Conservation (phyloP, 495 filamentous ascomycete species). For the Penicillium robsamsonii region DNA sequence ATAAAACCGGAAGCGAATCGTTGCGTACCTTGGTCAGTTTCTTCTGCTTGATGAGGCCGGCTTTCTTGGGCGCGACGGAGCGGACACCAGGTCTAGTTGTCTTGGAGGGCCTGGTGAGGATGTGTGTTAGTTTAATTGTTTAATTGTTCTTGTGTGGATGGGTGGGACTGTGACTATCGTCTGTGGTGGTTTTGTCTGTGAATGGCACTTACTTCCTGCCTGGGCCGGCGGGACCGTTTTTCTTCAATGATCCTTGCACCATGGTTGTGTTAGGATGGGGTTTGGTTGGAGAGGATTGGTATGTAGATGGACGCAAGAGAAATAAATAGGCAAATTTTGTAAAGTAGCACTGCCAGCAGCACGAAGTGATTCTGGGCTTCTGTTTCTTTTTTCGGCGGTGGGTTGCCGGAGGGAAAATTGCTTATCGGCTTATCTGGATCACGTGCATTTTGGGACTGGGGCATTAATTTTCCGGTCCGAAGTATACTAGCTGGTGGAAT, state of each 20-base stretch:
- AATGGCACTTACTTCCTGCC: conserved; percentile 10
- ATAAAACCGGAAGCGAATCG: not conserved
- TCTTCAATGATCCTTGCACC: conserved; percentile 13
- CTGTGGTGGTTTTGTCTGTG: not conserved
- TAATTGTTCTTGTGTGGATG: not conserved
- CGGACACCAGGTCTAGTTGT: conserved; percentile 55
- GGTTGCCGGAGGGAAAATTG: conserved; percentile 16
- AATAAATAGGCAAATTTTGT: not conserved
- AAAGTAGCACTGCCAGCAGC: conserved; percentile 33
- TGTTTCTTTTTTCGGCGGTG: not conserved
- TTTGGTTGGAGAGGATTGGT: not conserved
- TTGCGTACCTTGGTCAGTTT: conserved; percentile 59
- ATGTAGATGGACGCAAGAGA: not conserved
- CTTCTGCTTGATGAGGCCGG: conserved; percentile 54
- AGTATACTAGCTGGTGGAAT: not conserved
- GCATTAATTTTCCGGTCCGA: conserved; percentile 10
- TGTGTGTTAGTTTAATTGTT: not conserved
- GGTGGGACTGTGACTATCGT: not conserved
- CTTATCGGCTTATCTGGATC: conserved; percentile 12
- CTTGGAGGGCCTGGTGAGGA: conserved; percentile 10
- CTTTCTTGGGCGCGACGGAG: conserved; percentile 69
- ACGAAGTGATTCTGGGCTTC: conserved; percentile 14
- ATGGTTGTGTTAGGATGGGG: not conserved
- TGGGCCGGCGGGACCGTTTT: not conserved
- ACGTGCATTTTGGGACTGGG: not conserved